Base-by-base conservation (phyloP, 2,329 filamentous ascomycete genomes). In the Zopfia rhizophila region DNA sequence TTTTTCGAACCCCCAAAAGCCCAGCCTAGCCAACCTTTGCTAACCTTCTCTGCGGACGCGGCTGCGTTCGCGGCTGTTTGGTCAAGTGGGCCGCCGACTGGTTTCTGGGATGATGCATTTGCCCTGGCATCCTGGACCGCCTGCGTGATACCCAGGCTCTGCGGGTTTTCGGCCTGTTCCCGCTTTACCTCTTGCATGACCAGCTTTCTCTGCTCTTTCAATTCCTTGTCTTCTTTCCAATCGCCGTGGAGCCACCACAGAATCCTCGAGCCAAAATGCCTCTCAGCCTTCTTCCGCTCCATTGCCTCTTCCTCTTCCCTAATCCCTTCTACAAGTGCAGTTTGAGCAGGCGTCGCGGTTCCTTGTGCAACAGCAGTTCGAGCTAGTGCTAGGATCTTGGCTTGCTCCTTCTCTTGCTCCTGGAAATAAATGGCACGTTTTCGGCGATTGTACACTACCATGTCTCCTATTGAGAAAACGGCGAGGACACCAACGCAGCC, bases 391-490 rank as follows among this genome's bases (percentile, higher is more conserved):
- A 82, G 63, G 25, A 75, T 72, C 38, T 63, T 66, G 38, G 70
- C 70, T 33, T 70, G 71, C 58, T 77, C 65, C 35, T 71, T 72
- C 56, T 80, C 73, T 60, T 85, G 73, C 50, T 79, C 72, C 31
- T 73, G 79, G 52, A 85, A 78, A 76, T 80, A 89, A 52, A 87
- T 82, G 25, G 77, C 77, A 45, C 81, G 77, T 74, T 87, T 85
- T 47, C 81, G 78, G 43, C 86, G 81, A 68, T 88, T 89, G 73
- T 88, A 85, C 48, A 86, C 70, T 46, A 88, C 78, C 76, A 89
- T 82, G 61, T 87, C 85, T 48, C 82, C 78, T 54, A 86, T 78
- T 7, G 85, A 84, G 66, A 87, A 86, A 27, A 82, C 77, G 25
- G 84, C 84, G 31, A 87, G 79, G 29, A 81, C 79, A 57, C 78